Conservation (phyloP, 352 stramenopile species). For the Phytophthora sansomeana region DNA sequence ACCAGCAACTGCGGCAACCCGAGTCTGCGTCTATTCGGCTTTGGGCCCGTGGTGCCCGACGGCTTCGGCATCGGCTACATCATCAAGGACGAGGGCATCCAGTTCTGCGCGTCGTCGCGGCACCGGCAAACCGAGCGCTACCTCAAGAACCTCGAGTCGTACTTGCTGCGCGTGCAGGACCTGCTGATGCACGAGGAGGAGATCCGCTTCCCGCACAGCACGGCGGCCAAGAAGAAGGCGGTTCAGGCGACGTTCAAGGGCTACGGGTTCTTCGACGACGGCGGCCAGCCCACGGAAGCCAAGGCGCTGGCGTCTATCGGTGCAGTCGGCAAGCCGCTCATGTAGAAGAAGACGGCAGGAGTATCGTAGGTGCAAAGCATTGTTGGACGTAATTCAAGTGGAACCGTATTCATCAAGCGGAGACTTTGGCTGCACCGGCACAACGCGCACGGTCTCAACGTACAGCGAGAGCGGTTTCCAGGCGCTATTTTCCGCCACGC, state of each 20-base stretch:
- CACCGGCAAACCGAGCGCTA: conserved; percentile 87
- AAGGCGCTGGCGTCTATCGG: conserved; percentile 41
- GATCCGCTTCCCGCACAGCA: conserved; percentile 76
- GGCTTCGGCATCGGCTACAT: conserved; percentile 98
- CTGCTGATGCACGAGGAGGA: conserved; percentile 82
- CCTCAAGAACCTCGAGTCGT: conserved; percentile 84
- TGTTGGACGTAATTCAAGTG: conserved; percentile 24
- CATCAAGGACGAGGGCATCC: conserved; percentile 95
- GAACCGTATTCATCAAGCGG: conserved; percentile 20
- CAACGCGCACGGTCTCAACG: not conserved
- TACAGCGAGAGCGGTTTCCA: conserved; percentile 13
- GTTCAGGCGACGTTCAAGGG: conserved; percentile 69
- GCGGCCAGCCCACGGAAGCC: conserved; percentile 42
- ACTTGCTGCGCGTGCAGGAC: conserved; percentile 81
- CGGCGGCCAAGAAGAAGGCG: conserved; percentile 53
- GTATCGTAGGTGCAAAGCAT: conserved; percentile 11
- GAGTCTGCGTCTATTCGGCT: conserved; percentile 94
- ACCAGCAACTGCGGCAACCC: conserved; percentile 98
- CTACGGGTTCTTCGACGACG: conserved; percentile 85
- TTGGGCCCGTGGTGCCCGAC: conserved; percentile 93
- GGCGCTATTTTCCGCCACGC: conserved; percentile 27
- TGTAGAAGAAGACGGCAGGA: conserved; percentile 23
- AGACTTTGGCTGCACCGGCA: not conserved
- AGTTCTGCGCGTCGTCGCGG: conserved; percentile 87
- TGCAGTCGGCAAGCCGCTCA: conserved; percentile 45